These are phyloP conservation scores for Phanerodontia chrysosporium DNA, from an alignment of 768 basidiomycete genomes.

Conservation along the genomic window DNA sequence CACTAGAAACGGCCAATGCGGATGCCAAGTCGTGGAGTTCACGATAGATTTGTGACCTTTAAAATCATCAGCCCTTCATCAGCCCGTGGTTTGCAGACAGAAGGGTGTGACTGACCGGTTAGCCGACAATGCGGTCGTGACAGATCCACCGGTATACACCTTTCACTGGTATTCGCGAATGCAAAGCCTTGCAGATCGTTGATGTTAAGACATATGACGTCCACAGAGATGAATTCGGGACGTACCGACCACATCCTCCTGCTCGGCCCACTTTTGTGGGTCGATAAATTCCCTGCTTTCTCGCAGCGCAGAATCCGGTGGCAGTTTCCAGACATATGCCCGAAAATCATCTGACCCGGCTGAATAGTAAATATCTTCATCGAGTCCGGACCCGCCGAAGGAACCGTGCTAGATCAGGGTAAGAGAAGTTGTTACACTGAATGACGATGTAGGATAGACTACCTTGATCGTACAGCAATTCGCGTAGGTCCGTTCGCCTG, in stretches of 20 bases:
- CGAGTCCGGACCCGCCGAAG: slow-evolving; percentile 59
- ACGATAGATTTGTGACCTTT: slow-evolving; percentile 75
- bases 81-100: no score
- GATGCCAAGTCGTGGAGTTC: slow-evolving; percentile 71
- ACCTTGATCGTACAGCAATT: slow-evolving; percentile 83
- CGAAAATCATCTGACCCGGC: slow-evolving; percentile 85
- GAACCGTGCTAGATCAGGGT: slow-evolving; percentile 54
- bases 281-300: not conserved
- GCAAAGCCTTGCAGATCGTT: no score
- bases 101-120: slow-evolving; percentile 37
- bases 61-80: not conserved
- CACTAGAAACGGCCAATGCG: slow-evolving; percentile 57
- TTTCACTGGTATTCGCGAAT: slow-evolving; percentile 32
- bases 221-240: no score
- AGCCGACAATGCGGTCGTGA: slow-evolving; percentile 58
- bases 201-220: no score
- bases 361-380: slow-evolving; percentile 56
- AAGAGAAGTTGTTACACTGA: no score
- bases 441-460: not conserved
- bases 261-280: not conserved
- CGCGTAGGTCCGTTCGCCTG: slow-evolving; percentile 50
- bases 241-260: slow-evolving; percentile 8
- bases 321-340: slow-evolving; percentile 76
- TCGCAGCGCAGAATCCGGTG: slow-evolving; percentile 29
- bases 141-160: slow-evolving; percentile 59